Evolutionary conservation across 331 rosid genomes (phyloP), one percentile per base, ranked within the genome.

Genomic region (Pyrus hybrid): DNA sequence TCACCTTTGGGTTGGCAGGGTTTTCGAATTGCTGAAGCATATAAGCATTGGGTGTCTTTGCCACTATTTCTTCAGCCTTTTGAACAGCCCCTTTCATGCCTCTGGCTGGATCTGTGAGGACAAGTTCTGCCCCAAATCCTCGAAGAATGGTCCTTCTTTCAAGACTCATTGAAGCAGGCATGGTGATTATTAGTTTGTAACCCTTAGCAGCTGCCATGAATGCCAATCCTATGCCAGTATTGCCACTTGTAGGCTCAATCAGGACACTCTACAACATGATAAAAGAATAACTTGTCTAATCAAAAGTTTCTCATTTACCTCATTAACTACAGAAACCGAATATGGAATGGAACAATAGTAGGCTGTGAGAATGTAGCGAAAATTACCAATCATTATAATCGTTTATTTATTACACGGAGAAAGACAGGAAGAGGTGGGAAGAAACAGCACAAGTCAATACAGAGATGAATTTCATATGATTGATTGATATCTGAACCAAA

Each of bases 181-280:
- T 91, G 72, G 93, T 87, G 66, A 93, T 88, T 73, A 90, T 79
- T 76, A 93, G 90, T 74, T 77, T 87, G 83, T 90, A 93, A 70
- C 94, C 94, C 88, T 90, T 93, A 49, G 96, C 96, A 53, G 98
- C 98, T 21, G 98, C 94, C 82, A 93, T 88, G 84, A 90, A 93
- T 22, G 96, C 98, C 88, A 93, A 82, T 6, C 94, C 98, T 70
- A 93, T 93, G 84, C 96, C 98, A 69, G 96, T 93, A 82, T 93
- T 93, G 51, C 98, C 96, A 20, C 96, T 93, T 33, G 98, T 90
- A 71, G 98, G 93, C 86, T 93, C 96, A 76, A 93, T 77, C 68
- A 93, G 85, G 75, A 88, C 81, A 76, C 81, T 88, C 83, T 75
- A 72, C 49, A 76, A 23, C 66, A 79, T 26, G 79, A 69, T 45